Conservation (phyloP, 2,329 filamentous ascomycete genomes). For the Phyllosticta citribraziliensis region DNA sequence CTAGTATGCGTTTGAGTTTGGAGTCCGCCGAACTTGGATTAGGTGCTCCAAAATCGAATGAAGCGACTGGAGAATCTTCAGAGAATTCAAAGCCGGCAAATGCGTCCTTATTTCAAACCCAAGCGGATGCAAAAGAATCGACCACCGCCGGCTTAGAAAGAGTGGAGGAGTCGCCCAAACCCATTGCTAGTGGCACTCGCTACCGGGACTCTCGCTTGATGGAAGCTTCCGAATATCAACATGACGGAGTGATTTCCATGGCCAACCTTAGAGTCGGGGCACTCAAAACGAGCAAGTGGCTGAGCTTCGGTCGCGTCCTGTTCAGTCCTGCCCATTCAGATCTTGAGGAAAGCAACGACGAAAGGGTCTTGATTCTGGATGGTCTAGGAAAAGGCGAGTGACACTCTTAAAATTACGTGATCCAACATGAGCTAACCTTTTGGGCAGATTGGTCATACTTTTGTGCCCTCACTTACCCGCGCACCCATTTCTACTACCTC, state of each 20-base stretch:
- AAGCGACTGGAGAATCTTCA: background rate
- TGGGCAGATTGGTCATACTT: slow-evolving; percentile 70
- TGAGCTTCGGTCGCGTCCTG: slow-evolving; percentile 73
- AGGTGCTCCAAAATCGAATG: background rate
- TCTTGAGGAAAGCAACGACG: slow-evolving; percentile 48
- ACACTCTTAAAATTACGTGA: background rate
- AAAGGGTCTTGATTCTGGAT: slow-evolving; percentile 66
- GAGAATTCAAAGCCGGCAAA: background rate
- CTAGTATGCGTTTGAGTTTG: slow-evolving; percentile 6
- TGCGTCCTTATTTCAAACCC: background rate
- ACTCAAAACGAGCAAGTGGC: slow-evolving; percentile 80
- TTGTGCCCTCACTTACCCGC: slow-evolving; percentile 68
- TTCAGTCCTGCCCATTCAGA: slow-evolving; percentile 73
- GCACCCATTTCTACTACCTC: slow-evolving; percentile 67
- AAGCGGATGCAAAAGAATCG: background rate
- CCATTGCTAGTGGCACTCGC: slow-evolving; percentile 4
- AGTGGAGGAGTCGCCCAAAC: background rate
- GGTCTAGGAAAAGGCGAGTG: slow-evolving; percentile 60
- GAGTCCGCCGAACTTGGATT: background rate
- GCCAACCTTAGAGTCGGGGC: slow-evolving; percentile 71
- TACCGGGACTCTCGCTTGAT: slow-evolving; percentile 51
- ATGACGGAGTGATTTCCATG: slow-evolving; percentile 39
- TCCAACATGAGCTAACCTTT: slow-evolving; percentile 28
- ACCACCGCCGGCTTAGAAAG: background rate
- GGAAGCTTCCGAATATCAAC: slow-evolving; percentile 29